These are phyloP conservation scores for Heritiera littoralis DNA, from an alignment of 345 rosid genomes.

Conservation along the genomic window DNA sequence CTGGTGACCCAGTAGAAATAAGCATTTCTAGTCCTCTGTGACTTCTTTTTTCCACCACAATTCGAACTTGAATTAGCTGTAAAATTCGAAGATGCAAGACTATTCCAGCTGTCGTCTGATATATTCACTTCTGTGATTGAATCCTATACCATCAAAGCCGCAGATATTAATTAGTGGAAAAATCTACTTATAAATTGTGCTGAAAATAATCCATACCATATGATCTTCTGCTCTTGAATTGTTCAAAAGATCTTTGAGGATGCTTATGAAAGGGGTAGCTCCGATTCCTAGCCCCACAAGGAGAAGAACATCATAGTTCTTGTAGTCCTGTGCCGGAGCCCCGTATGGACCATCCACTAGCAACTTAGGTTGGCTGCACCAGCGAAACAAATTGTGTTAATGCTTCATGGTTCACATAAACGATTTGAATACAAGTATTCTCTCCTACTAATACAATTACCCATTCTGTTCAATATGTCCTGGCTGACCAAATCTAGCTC, in stretches of 20 bases:
- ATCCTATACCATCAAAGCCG: slow-evolving; percentile 35
- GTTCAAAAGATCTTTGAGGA: slow-evolving; percentile 77
- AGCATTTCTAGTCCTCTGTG: slow-evolving; percentile 59
- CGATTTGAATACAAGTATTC: too few relatives aligned
- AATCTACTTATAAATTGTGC: neutral
- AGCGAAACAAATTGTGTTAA: slow-evolving; percentile 3
- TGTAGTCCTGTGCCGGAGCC: slow-evolving; percentile 95
- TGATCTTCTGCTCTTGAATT: slow-evolving; percentile 72
- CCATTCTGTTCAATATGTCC: slow-evolving; percentile 42
- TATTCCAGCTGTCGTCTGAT: slow-evolving; percentile 72
- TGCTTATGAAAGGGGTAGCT: slow-evolving; percentile 96
- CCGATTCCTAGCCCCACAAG: slow-evolving; percentile 97
- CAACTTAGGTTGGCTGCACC: slow-evolving; percentile 70
- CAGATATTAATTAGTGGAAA: slow-evolving; percentile 1
- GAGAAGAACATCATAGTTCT: slow-evolving; percentile 80
- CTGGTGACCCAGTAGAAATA: slow-evolving; percentile 98
- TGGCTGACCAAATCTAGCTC: slow-evolving; percentile 52
- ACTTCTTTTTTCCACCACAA: slow-evolving; percentile 52
- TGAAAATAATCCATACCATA: slow-evolving; percentile 34
- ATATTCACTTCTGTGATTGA: slow-evolving; percentile 59
- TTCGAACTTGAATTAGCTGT: slow-evolving; percentile 37
- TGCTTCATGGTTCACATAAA: neutral
- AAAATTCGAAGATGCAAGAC: slow-evolving; percentile 58
- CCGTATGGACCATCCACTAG: slow-evolving; percentile 93
- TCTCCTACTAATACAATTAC: slow-evolving; percentile 37